A percentile compares a stretch with the other conserved stretches of the same genome.
Conservation (phyloP, 192 early-diverging fungal genomes). For the Coemansia sp. region DNA sequence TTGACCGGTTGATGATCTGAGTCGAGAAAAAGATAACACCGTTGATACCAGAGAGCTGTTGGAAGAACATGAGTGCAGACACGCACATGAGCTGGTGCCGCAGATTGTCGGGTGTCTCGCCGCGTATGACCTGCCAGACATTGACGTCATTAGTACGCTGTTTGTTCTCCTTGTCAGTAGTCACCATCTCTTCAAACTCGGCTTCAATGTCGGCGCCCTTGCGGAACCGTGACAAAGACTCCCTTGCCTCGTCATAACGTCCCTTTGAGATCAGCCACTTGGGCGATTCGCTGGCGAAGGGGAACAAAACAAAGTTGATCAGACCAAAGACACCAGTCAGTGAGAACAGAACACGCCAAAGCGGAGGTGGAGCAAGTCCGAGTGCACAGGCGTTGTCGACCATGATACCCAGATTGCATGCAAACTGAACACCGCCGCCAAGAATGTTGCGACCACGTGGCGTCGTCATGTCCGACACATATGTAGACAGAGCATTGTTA, state of each 20-base stretch:
- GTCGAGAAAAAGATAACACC: slow-evolving; percentile 86
- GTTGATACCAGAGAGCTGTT: slow-evolving; percentile 86
- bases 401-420: slow-evolving; percentile 78
- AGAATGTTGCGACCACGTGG: slow-evolving; percentile 64
- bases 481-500: slow-evolving; percentile 61
- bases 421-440: slow-evolving; percentile 72
- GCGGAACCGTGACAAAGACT: slow-evolving; percentile 56
- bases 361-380: slow-evolving; percentile 56
- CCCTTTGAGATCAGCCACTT: slow-evolving; percentile 67
- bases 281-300: slow-evolving; percentile 76
- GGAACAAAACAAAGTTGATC: slow-evolving; percentile 58
- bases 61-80: slow-evolving; percentile 66
- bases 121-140: slow-evolving; percentile 55
- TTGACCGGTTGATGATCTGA: slow-evolving; percentile 67
- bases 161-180: slow-evolving; percentile 40
- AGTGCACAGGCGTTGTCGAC: slow-evolving; percentile 64
- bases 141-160: slow-evolving; percentile 45
- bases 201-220: slow-evolving; percentile 55
- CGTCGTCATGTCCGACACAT: slow-evolving; percentile 79
- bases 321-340: slow-evolving; percentile 63
- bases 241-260: slow-evolving; percentile 58
- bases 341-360: slow-evolving; percentile 72
- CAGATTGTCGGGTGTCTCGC: slow-evolving; percentile 55
- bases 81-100: slow-evolving; percentile 62
- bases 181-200: slow-evolving; percentile 65